Percentiles rank a stretch among this genome's conserved stretches.
Conservation (phyloP, 257 asterid species). For the Petrea volubilis region DNA sequence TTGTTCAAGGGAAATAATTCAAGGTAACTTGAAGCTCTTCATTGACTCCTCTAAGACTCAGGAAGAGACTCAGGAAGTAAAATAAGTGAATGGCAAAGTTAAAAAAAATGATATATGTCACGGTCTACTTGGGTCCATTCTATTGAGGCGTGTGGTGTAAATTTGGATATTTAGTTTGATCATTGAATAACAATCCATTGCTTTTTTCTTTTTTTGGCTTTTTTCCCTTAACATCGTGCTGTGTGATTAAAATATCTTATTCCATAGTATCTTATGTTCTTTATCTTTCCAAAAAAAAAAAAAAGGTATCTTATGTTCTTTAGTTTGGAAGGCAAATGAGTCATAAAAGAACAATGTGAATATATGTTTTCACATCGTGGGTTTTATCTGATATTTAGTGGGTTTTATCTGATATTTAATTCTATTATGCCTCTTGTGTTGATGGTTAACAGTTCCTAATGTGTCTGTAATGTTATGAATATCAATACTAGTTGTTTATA, state of each 20-base stretch:
- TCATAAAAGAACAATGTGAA: background rate
- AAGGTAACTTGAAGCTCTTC: background rate
- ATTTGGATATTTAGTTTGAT: background rate
- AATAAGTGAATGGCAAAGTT: background rate
- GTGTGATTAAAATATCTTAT: background rate
- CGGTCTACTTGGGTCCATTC: background rate
- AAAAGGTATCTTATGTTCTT: background rate
- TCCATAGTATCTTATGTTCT: background rate
- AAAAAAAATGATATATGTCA: background rate
- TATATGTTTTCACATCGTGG: background rate
- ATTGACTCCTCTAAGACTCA: background rate
- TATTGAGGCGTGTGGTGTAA: background rate
- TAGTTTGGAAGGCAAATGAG: background rate
- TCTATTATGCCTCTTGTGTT: background rate
- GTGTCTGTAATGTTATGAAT: background rate
- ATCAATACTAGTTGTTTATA: background rate
- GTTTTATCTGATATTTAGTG: too few species aligned
- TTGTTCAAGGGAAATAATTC: background rate
- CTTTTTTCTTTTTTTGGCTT: background rate
- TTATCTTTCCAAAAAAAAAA: too few species aligned
- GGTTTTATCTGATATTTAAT: background rate
- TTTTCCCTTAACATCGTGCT: background rate
- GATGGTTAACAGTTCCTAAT: background rate
- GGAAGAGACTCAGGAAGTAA: constrained; percentile 8
- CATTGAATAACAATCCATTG: too few species aligned